phyloP scores from a whole-genome alignment of 2,329 filamentous ascomycete genomes.

The Cadophora luteo-olivacea region DNA sequence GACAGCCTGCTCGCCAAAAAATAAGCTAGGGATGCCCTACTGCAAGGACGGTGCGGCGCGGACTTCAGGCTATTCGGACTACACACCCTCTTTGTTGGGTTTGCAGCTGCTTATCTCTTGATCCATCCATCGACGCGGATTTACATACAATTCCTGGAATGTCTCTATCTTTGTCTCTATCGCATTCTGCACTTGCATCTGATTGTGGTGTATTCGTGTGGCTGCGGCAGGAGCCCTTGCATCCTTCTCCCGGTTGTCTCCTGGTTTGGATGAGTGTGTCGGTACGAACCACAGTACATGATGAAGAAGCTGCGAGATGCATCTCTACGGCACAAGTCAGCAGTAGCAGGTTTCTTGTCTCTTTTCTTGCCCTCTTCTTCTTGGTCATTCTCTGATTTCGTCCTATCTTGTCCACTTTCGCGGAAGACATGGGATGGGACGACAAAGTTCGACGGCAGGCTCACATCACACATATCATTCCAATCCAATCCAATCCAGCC shows the following conservation, averaged over 20 bases:
- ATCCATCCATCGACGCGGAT: not conserved
- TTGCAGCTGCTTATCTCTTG: not conserved
- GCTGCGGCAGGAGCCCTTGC: too few relatives aligned
- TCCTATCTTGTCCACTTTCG: not conserved
- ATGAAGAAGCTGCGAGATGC: not conserved
- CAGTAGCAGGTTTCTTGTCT: not conserved
- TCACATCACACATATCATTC: not conserved
- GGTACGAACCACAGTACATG: not conserved
- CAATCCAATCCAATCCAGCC: not conserved
- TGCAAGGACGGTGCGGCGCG: not conserved
- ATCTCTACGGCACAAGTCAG: not conserved
- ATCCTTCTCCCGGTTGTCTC: too few relatives aligned
- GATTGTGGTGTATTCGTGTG: too few relatives aligned
- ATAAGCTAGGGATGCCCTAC: not conserved
- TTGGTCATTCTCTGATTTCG: not conserved
- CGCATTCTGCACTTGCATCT: not conserved
- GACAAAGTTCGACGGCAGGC: not conserved
- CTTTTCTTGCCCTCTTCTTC: not conserved
- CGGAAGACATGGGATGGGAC: not conserved
- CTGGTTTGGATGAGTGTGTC: not conserved
- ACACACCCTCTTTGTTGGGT: not conserved
- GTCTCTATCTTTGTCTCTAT: not conserved
- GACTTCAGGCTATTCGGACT: conserved; percentile 3
- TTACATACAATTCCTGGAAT: not conserved
- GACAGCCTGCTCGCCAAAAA: too few relatives aligned